Percentiles rank a stretch among this genome's conserved stretches.
These are phyloP conservation scores for Colletotrichum somersetense DNA, from an alignment of 2,329 filamentous ascomycete genomes.

Conservation along the genomic window DNA sequence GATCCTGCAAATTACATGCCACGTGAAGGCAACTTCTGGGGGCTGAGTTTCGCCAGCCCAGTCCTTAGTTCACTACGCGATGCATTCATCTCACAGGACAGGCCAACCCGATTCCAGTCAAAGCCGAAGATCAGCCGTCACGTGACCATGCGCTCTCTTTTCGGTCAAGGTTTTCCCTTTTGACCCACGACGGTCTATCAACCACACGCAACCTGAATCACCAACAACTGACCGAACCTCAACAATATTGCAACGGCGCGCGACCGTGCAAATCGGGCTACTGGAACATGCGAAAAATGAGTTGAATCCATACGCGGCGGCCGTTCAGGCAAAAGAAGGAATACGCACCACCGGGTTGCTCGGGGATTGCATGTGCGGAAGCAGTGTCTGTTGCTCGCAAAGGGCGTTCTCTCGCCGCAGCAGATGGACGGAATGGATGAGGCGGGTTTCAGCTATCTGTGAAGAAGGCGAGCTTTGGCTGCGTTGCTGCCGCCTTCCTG, in stretches of 20 bases:
- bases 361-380: conserved; percentile 5
- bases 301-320: conserved; percentile 5
- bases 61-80: background rate
- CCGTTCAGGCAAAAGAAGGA: background rate
- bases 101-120: too few species aligned
- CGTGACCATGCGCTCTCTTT: conserved; percentile 19
- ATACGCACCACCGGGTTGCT: conserved; percentile 5
- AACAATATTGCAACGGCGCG: conserved; percentile 17
- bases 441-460: background rate
- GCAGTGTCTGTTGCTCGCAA: conserved; percentile 8
- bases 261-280: conserved; percentile 11
- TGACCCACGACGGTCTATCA: conserved; percentile 24
- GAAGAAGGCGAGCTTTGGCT: background rate
- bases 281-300: conserved; percentile 12
- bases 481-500: conserved; percentile 5
- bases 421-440: conserved; percentile 2
- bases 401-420: background rate
- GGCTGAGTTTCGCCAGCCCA: background rate
- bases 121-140: conserved; percentile 7
- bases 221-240: conserved; percentile 24
- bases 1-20: background rate
- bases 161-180: conserved; percentile 40
- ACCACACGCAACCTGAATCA: conserved; percentile 17
- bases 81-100: background rate
- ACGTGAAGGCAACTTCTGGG: background rate